Evolutionary conservation across 2,329 filamentous ascomycete species (phyloP), one percentile per base, ranked within the genome.

Genomic region (Diatrype stigma): DNA sequence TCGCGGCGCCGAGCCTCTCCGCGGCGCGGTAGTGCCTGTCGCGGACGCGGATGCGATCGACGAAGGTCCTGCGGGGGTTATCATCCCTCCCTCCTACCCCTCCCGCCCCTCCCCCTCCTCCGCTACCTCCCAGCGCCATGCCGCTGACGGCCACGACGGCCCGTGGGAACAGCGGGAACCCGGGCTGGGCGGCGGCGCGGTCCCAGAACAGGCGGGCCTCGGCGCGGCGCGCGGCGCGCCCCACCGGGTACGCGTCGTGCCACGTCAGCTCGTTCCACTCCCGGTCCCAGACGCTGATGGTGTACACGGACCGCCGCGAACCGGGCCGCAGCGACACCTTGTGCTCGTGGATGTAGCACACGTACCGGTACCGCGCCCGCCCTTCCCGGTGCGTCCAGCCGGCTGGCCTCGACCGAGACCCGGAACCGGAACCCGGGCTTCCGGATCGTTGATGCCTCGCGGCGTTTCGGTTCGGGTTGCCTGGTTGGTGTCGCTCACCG

Each of bases 321-420:
- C 44, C 51, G 2, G 30, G 17, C 37, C 37, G 45, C 2, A 50
- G 47, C 11, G 51, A 28, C 26, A 61, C 52, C 22, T 47, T 14
- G 42, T 62, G 59, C 49, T 52, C 52, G 49, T 60, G 58, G 45
- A 60, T 58, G 45, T 60, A 62, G 38, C 59, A 60, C 8, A 61
- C 3, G 40, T 60, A 60, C 2, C 59, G 53, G 45, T 60, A 61
- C 21, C 49, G 47, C 22, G 55, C 53, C 14, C 23, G 30, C 6
- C 19, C 11, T 16, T 32, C 28, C 17, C 16, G 35, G 46, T 40
- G 28, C 22, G 16, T 12, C 11, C 10, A 19, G 16, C 26, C n/a
- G 26, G n/a, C 35, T 35, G n/a, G 34, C 14, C 28, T 22, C n/a
- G n/a, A n/a, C n/a, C n/a, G n/a, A n/a, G n/a, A n/a, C n/a, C n/a